These are phyloP conservation scores for Globisporangium apiculatum DNA, from an alignment of 352 stramenopile genomes.

Conservation along the genomic window DNA sequence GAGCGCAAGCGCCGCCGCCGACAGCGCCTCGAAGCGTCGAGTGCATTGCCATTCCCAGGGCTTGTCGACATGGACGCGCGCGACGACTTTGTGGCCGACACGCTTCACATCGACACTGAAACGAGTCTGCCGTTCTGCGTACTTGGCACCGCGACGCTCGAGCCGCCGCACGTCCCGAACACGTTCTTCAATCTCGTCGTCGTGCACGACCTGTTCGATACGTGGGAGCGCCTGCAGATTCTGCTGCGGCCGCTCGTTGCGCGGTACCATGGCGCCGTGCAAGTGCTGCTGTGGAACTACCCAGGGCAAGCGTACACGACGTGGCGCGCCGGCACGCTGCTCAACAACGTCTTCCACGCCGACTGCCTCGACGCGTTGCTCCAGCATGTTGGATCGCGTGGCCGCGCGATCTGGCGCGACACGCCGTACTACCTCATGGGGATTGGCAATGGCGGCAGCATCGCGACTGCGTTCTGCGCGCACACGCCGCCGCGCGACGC, in stretches of 20 bases:
- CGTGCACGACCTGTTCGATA: slow-evolving; percentile 95
- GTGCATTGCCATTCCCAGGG: slow-evolving; percentile 33
- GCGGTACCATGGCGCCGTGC: slow-evolving; percentile 76
- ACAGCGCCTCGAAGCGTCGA: slow-evolving; percentile 33
- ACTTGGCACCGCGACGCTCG: slow-evolving; percentile 38
- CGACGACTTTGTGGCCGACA: slow-evolving; percentile 41
- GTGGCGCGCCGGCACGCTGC: slow-evolving; percentile 78
- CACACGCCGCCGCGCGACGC: slow-evolving; percentile 33
- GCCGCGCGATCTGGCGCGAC: slow-evolving; percentile 41
- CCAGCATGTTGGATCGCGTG: slow-evolving; percentile 25
- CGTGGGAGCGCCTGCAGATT: slow-evolving; percentile 92
- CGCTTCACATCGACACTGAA: slow-evolving; percentile 91
- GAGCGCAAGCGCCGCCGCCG: slow-evolving; percentile 24
- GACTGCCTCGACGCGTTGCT: slow-evolving; percentile 85
- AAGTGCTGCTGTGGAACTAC: slow-evolving; percentile 95
- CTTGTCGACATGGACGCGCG: slow-evolving; percentile 38
- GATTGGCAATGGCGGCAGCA: slow-evolving; percentile 88
- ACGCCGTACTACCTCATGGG: slow-evolving; percentile 91
- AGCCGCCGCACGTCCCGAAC: slow-evolving; percentile 17
- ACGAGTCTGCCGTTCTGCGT: slow-evolving; percentile 91
- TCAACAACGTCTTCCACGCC: slow-evolving; percentile 92
- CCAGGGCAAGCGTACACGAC: slow-evolving; percentile 93
- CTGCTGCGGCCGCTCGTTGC: slow-evolving; percentile 85
- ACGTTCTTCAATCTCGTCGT: slow-evolving; percentile 93
- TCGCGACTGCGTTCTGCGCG: slow-evolving; percentile 76